Conservation (phyloP, 441 rosid species). For the Brassica hybrid region DNA sequence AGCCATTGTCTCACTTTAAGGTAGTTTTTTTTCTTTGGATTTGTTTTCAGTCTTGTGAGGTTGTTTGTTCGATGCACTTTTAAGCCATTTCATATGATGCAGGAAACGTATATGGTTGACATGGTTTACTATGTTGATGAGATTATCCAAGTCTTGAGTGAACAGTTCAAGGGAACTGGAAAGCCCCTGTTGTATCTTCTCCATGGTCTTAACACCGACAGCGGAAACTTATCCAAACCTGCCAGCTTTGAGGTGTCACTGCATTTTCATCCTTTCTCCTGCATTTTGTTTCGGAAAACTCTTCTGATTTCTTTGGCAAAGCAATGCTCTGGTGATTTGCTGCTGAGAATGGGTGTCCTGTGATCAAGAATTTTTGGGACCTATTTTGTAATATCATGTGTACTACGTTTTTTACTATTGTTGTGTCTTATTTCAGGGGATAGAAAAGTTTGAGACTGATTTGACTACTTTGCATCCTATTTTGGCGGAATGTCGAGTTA, state of each 20-base stretch:
- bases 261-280: slow-evolving; percentile 23
- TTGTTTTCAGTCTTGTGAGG: background rate
- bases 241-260: slow-evolving; percentile 75
- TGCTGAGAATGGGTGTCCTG: slow-evolving; percentile 27
- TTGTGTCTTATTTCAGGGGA: slow-evolving; percentile 56
- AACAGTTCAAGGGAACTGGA: slow-evolving; percentile 58
- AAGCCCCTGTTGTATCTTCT: slow-evolving; percentile 75
- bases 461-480: slow-evolving; percentile 78
- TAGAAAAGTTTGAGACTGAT: slow-evolving; percentile 70
- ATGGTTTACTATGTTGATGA: slow-evolving; percentile 74
- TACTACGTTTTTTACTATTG: slow-evolving; percentile 10
- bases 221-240: slow-evolving; percentile 78
- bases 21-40: slow-evolving; percentile 39
- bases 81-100: slow-evolving; percentile 8
- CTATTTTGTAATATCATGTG: slow-evolving; percentile 3
- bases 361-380: background rate
- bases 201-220: slow-evolving; percentile 90
- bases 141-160: slow-evolving; percentile 58
- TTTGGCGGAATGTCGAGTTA: slow-evolving; percentile 90
- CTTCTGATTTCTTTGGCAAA: background rate
- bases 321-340: slow-evolving; percentile 5
- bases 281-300: background rate
- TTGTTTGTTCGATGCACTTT: background rate
- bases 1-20: slow-evolving; percentile 68
- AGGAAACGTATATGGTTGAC: slow-evolving; percentile 80